phyloP scores from a whole-genome alignment of 257 asterid species.

The Solanum medicagineum region DNA sequence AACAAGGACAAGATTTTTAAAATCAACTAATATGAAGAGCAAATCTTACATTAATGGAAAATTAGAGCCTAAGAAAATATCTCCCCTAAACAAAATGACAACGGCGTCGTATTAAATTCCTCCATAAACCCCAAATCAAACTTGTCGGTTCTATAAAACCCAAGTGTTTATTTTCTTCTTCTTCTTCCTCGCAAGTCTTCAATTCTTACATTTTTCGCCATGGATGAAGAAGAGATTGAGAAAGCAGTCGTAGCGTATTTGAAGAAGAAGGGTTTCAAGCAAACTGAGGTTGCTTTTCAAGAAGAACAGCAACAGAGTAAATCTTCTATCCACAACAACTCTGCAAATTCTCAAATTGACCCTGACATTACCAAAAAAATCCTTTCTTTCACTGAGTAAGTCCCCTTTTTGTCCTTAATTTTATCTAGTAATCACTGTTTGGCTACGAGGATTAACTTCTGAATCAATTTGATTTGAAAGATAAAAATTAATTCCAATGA shows the following conservation, averaged over 20 bases:
- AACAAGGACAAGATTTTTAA: no score
- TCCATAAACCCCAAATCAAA: neutral
- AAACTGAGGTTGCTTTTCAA: slow-evolving; percentile 67
- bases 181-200: neutral
- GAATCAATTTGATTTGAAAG: neutral
- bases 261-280: slow-evolving; percentile 77
- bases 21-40: neutral
- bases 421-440: neutral
- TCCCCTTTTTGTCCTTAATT: neutral
- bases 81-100: neutral
- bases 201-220: neutral
- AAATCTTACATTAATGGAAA: neutral
- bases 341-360: slow-evolving; percentile 48
- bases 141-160: neutral
- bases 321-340: slow-evolving; percentile 7
- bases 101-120: neutral
- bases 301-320: slow-evolving; percentile 66
- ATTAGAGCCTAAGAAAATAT: neutral
- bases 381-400: slow-evolving; percentile 65
- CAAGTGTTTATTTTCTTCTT: neutral
- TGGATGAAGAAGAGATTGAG: slow-evolving; percentile 82
- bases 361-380: slow-evolving; percentile 61
- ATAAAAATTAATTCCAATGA: neutral
- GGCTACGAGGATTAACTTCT: neutral
- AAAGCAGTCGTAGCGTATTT: slow-evolving; percentile 70